phyloP scores from a whole-genome alignment of 441 rosid genomes.

The Bruguiera hainesii region DNA sequence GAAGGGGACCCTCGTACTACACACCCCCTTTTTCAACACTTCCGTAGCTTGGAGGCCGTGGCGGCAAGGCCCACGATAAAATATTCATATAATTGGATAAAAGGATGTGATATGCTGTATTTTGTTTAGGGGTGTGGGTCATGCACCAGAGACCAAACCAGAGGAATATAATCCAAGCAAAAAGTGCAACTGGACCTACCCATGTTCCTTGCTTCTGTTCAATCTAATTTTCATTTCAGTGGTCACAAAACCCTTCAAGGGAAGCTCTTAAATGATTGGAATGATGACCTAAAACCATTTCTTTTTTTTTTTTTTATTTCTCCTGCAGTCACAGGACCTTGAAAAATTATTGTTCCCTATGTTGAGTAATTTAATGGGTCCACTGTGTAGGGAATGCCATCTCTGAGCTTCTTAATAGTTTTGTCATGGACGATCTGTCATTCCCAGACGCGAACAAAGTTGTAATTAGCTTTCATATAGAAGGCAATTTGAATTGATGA shows the following conservation, averaged over 20 bases:
- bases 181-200: slow-evolving; percentile 22
- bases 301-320: neutral
- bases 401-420: neutral
- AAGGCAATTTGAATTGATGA: no score
- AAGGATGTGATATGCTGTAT: slow-evolving; percentile 3
- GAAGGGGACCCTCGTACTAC: neutral
- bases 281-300: neutral
- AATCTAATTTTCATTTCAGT: neutral
- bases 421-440: no score
- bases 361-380: neutral
- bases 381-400: neutral
- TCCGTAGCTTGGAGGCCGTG: slow-evolving; percentile 10
- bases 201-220: slow-evolving; percentile 6
- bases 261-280: slow-evolving; percentile 7
- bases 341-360: neutral
- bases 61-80: neutral
- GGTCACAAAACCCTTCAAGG: slow-evolving; percentile 18
- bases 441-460: no score
- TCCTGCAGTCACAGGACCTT: neutral
- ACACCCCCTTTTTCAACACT: slow-evolving; percentile 1
- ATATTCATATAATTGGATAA: neutral
- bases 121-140: neutral
- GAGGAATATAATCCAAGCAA: slow-evolving; percentile 18
- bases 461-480: no score
- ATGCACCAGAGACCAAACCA: neutral